These are phyloP conservation scores for Marchantia polymorpha DNA, from an alignment of 225 moss, liverwort and hornwort species.

Conservation along the genomic window DNA sequence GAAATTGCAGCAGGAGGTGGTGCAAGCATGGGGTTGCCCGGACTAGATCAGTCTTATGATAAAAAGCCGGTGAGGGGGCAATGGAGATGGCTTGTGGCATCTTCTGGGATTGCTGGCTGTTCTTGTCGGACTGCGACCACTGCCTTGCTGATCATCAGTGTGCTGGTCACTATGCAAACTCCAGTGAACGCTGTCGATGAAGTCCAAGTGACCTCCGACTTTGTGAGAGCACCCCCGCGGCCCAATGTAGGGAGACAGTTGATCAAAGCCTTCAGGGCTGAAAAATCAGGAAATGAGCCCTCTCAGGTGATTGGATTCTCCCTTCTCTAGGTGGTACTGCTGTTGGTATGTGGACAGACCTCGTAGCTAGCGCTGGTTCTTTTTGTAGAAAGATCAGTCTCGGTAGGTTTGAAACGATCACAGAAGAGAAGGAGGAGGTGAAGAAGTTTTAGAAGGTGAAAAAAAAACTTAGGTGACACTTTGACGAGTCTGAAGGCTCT, in stretches of 20 bases:
- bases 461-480: too few relatives aligned
- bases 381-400: not conserved
- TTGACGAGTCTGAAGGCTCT: not conserved
- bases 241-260: constrained; percentile 25
- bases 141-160: constrained; percentile 11
- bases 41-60: not conserved
- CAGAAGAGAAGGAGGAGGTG: too few relatives aligned
- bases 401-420: not conserved
- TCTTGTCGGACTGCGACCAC: not conserved
- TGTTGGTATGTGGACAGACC: not conserved
- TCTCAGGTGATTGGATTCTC: constrained; percentile 31
- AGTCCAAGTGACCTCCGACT: constrained; percentile 29
- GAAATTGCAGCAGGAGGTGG: not conserved
- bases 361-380: not conserved
- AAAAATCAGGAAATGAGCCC: constrained; percentile 21
- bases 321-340: not conserved
- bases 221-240: constrained; percentile 24
- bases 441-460: too few relatives aligned
- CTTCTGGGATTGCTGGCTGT: not conserved
- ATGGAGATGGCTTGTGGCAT: constrained; percentile 9
- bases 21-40: not conserved
- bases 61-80: not conserved
- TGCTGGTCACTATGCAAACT: not conserved
- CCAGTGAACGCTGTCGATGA: constrained; percentile 2
- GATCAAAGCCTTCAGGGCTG: constrained; percentile 12